Conservation (phyloP, 805 yeast genomes). For the Metschnikowia gelsemii region DNA sequence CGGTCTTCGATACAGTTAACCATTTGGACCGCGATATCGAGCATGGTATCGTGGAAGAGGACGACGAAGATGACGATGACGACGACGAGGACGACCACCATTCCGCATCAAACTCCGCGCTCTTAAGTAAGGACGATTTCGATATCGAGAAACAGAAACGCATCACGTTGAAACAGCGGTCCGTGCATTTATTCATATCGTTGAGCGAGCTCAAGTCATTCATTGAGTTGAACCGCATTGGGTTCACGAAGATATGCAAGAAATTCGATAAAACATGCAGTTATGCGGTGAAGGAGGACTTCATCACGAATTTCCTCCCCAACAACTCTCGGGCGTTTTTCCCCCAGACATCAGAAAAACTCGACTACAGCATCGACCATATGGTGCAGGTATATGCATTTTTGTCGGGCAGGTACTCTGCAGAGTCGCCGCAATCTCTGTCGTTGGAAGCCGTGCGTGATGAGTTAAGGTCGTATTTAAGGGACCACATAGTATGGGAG, state of each 20-base stretch:
- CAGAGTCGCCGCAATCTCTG: slow-evolving; percentile 53
- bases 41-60: slow-evolving; percentile 29
- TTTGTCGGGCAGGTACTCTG: slow-evolving; percentile 34
- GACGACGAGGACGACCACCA: slow-evolving; percentile 23
- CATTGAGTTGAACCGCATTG: slow-evolving; percentile 81
- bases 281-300: slow-evolving; percentile 57
- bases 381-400: slow-evolving; percentile 55
- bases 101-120: slow-evolving; percentile 23
- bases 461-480: slow-evolving; percentile 53
- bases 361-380: slow-evolving; percentile 55
- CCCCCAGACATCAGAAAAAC: slow-evolving; percentile 27
- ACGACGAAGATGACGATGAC: slow-evolving; percentile 34
- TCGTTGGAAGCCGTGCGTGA: slow-evolving; percentile 41
- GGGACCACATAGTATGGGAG: slow-evolving; percentile 97
- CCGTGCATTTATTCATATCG: slow-evolving; percentile 65
- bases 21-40: slow-evolving; percentile 31
- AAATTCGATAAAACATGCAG: slow-evolving; percentile 85
- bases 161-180: slow-evolving; percentile 65
- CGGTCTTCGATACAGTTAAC: slow-evolving; percentile 30
- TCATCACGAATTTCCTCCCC: slow-evolving; percentile 48
- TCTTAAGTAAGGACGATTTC: slow-evolving; percentile 30
- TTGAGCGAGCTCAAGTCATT: slow-evolving; percentile 81
- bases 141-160: slow-evolving; percentile 35
- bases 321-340: slow-evolving; percentile 57
- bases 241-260: slow-evolving; percentile 85